Conservation (phyloP, 306 rosid genomes). For the Cajanus cajan region DNA sequence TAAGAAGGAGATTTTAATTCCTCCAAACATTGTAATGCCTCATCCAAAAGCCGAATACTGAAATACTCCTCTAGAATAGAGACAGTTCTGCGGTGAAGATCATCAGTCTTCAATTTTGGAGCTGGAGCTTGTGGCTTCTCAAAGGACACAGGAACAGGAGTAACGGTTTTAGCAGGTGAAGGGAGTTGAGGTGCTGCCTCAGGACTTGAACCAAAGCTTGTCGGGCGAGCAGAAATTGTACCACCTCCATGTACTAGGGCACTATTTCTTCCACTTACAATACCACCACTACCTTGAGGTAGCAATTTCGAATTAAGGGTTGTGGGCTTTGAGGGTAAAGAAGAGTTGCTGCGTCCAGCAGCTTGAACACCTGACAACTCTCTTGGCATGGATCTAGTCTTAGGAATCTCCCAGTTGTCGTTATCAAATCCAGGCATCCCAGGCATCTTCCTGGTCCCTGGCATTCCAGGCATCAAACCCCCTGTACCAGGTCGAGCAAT, state of each 20-base stretch:
- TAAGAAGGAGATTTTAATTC: conserved; percentile 64
- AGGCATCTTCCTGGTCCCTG: conserved; percentile 79
- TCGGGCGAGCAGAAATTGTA: conserved; percentile 45
- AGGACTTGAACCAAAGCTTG: conserved; percentile 32
- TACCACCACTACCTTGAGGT: conserved; percentile 73
- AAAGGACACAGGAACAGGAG: conserved; percentile 18
- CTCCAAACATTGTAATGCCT: conserved; percentile 80
- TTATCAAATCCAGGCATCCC: conserved; percentile 75
- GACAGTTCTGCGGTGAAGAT: conserved; percentile 50
- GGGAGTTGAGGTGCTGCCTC: conserved; percentile 47
- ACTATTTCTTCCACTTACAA: conserved; percentile 59
- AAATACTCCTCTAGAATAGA: conserved; percentile 80
- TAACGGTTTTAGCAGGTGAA: conserved; percentile 41
- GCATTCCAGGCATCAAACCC: conserved; percentile 94
- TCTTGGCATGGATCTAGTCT: conserved; percentile 54
- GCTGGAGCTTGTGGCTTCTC: conserved; percentile 56
- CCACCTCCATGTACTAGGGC: conserved; percentile 69
- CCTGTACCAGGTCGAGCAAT: conserved; percentile 67
- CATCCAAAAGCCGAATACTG: conserved; percentile 59
- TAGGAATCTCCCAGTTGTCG: conserved; percentile 72
- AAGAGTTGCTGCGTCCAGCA: conserved; percentile 53
- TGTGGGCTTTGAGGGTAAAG: conserved; percentile 47
- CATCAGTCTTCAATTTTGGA: conserved; percentile 38
- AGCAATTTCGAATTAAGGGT: conserved; percentile 53
- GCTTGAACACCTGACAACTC: conserved; percentile 45